Base-by-base conservation (phyloP, 1,284 basidiomycete species). In the Rhodotorula glutinis region DNA sequence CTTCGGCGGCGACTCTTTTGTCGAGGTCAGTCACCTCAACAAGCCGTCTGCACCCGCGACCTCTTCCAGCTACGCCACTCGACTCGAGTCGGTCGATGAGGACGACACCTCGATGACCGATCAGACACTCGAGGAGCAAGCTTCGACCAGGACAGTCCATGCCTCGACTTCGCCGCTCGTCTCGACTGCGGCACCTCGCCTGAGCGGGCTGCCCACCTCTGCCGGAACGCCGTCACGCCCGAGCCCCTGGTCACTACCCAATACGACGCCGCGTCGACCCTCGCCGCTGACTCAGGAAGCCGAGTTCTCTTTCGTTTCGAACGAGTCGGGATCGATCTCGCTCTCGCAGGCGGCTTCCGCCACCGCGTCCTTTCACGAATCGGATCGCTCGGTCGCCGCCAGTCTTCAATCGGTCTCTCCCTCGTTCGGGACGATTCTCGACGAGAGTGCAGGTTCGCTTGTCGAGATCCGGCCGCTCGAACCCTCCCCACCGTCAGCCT, bases 1-100 rank as follows among this genome's bases (percentile, higher is more conserved):
- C 21, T 62, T 62, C n/a, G 60, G 46, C 19, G 60, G 60, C 5
- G 25, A 55, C 13, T 55, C 53, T 2, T 62, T 56, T 46, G 46
- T 38, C 33, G 43, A 49, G 25, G 9, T 62, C 17, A 55, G 53
- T 38, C 21, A 41, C 4, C 16, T 40, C n/a, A 19, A 25, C 4
- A n/a, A 11, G 23, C 41, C 41, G 21, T 16, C 21, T 11, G n/a
- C n/a, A n/a, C 3, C 44, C 11, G 33, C 11, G 33, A 5, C 33
- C 33, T 38, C 33, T 5, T 7, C 33, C 7, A 11, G 33, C 11
- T 38, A 5, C 11, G 33, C 33, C 11, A 11, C 33, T 38, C 33
- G 11, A 13, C 38, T 29, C 9, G 40, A n/a, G 3, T 8, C 9
- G 13, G 13, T 62, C 1, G 44, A 55, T 8, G 60, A 62, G 44